Percentiles rank a stretch among this genome's conserved stretches.
These are phyloP conservation scores for Diaporthe sp. DNA, from an alignment of 2,329 filamentous ascomycete genomes.

Conservation along the genomic window DNA sequence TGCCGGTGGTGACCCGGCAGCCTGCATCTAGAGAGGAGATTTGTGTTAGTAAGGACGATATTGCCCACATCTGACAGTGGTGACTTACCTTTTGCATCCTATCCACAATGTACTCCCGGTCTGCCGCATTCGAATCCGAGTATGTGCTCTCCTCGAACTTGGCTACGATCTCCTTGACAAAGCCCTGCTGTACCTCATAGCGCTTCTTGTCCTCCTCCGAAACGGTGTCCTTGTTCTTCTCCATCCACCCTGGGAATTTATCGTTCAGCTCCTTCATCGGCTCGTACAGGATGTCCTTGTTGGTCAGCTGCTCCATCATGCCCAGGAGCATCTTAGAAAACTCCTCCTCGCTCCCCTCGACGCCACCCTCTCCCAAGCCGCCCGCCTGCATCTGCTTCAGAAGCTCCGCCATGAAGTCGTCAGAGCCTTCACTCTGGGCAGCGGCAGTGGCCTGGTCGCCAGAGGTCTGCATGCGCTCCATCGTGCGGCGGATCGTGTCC, in stretches of 20 bases:
- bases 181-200: conserved; percentile 83
- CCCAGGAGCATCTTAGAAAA: conserved; percentile 95
- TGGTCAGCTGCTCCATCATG: conserved; percentile 99
- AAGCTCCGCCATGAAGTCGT: conserved; percentile 93
- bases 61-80: neutral
- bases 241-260: conserved; percentile 93
- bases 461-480: conserved; percentile 95
- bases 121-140: conserved; percentile 82
- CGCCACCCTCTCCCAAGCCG: conserved; percentile 62
- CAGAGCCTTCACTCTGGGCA: conserved; percentile 73
- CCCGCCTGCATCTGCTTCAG: conserved; percentile 87
- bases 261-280: conserved; percentile 97
- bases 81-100: conserved; percentile 92
- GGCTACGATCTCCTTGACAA: conserved; percentile 88
- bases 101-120: conserved; percentile 94
- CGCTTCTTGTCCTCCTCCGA: conserved; percentile 80
- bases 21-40: conserved; percentile 84
- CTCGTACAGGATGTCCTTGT: conserved; percentile 98
- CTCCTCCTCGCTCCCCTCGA: conserved; percentile 79
- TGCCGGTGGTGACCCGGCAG: conserved; percentile 87
- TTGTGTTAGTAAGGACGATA: conserved; percentile 35
- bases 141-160: conserved; percentile 90
- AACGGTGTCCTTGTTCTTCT: conserved; percentile 78
- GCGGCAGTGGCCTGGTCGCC: conserved; percentile 88
- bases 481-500: conserved; percentile 92